Conservation (phyloP, 2,329 filamentous ascomycete genomes). For the Grosmannia serpens region DNA sequence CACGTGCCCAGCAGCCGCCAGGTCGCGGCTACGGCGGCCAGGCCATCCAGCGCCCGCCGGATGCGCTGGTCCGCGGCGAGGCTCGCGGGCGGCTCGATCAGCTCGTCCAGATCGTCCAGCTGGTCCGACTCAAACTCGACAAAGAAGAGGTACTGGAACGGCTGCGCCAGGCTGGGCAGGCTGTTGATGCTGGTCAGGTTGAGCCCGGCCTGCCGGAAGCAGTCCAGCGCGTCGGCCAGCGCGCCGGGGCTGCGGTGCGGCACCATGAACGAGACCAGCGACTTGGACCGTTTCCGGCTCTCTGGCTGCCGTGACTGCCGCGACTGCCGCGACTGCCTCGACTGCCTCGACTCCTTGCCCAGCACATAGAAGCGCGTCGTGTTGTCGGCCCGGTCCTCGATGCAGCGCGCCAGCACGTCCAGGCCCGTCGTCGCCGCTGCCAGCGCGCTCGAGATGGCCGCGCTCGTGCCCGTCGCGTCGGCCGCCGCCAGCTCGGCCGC, state of each 20-base stretch:
- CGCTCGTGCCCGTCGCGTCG: slow-evolving; percentile 46
- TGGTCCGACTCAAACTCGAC: slow-evolving; percentile 64
- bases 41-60: slow-evolving; percentile 44
- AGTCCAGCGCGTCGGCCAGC: slow-evolving; percentile 65
- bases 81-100: too few species aligned
- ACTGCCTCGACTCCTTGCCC: slow-evolving; percentile 15
- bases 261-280: slow-evolving; percentile 73
- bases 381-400: slow-evolving; percentile 67
- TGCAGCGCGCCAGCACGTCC: slow-evolving; percentile 54
- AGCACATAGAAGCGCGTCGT: slow-evolving; percentile 70
- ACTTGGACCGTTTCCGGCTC: slow-evolving; percentile 38
- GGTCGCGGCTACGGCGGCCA: slow-evolving; percentile 45
- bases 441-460: slow-evolving; percentile 66
- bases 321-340: background rate
- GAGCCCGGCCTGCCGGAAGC: slow-evolving; percentile 61
- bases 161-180: slow-evolving; percentile 58
- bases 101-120: slow-evolving; percentile 36
- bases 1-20: slow-evolving; percentile 64
- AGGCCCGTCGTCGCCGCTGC: slow-evolving; percentile 60
- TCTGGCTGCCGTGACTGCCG: too few species aligned
- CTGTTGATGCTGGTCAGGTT: slow-evolving; percentile 90
- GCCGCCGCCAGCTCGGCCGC: slow-evolving; percentile 67
- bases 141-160: slow-evolving; percentile 93
- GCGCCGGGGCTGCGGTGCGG: slow-evolving; percentile 69
- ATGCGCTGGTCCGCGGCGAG: slow-evolving; percentile 48